Percentiles rank a stretch among this genome's conserved stretches.
These are phyloP conservation scores for Berkeleyomyces rouxiae DNA, from an alignment of 2,329 filamentous ascomycete genomes.

Conservation along the genomic window DNA sequence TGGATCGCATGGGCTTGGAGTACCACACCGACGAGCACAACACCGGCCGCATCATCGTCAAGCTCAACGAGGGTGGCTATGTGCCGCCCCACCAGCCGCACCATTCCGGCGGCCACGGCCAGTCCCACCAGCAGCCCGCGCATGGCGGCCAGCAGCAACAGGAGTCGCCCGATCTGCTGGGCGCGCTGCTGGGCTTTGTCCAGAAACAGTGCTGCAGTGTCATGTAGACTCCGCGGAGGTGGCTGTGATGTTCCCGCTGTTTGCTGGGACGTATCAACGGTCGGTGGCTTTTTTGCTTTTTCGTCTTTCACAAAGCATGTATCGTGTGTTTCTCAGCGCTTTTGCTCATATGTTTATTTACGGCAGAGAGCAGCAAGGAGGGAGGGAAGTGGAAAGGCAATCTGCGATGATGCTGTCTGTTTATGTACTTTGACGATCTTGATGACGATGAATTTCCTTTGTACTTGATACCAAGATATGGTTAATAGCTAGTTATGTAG, in stretches of 20 bases:
- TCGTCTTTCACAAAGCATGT: background rate
- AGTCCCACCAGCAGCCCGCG: background rate
- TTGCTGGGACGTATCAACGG: background rate
- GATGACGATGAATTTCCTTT: background rate
- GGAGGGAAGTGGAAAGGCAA: background rate
- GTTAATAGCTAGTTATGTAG: background rate
- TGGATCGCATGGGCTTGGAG: slow-evolving; percentile 63
- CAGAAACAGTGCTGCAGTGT: slow-evolving; percentile 56
- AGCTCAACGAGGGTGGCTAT: slow-evolving; percentile 58
- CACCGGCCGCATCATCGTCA: slow-evolving; percentile 73
- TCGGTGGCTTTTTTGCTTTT: background rate
- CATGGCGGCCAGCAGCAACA: slow-evolving; percentile 17
- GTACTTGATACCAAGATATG: background rate
- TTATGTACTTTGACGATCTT: slow-evolving; percentile 4
- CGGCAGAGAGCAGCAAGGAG: background rate
- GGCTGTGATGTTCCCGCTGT: background rate
- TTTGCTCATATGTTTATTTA: background rate
- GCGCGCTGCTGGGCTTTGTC: slow-evolving; percentile 28
- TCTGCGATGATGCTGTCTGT: background rate
- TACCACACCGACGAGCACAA: slow-evolving; percentile 71
- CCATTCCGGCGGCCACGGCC: slow-evolving; percentile 18
- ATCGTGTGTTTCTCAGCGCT: background rate
- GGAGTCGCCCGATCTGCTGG: slow-evolving; percentile 26
- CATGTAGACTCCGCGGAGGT: slow-evolving; percentile 37
- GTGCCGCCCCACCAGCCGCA: slow-evolving; percentile 27